Base-by-base conservation (phyloP, 73 alveolate species). In the Paramecium tetraurelia region DNA sequence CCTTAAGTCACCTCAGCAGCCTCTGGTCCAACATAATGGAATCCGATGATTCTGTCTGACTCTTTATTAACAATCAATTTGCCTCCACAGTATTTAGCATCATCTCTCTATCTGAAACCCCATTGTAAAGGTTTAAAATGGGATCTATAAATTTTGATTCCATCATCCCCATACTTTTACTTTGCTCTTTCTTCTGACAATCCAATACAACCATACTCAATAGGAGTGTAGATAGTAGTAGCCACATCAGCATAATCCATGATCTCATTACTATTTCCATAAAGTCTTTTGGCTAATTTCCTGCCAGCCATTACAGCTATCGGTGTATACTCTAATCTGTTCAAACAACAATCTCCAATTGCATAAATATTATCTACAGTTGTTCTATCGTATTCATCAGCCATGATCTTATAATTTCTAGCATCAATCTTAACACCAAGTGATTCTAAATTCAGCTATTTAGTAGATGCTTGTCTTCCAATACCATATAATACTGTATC, bases 1-100 rank as follows among this genome's bases (percentile, higher is more conserved):
- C 99, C 99, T 96, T 98, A 99, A 20, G 99, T 98, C 46, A 99
- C 98, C 86, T 99, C 99, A 40, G 99, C 99, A 7, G 99, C 99
- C 72, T 98, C 95, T 31, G 99, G 99, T 7, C 99, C 97, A 27
- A 98, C 96, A 89, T 96, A 94, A 93, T 99, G 99, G 95, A 98
- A 93, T 33, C 99, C 99, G 6, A 98, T 94, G n/a, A 99, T 99
- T 93, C 95, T 93, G 44, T 95, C 97, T 63, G 96, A 86, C 31
- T 89, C 86, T 18, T 71, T 89, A 86, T 98, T 93, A 21, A 94
- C 99, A 7, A 97, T 71, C 43, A 97, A 95, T 85, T 98, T 98
- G 46, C 97, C 97, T 59, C 94, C 97, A 68, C 98, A 95, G 50
- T 95, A 63, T 63, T 63, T 94, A 22, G 89, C 97, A 86, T 96